Base-by-base conservation (phyloP, 805 yeast genomes). In the Zygosaccharomyces pseudorouxii region DNA sequence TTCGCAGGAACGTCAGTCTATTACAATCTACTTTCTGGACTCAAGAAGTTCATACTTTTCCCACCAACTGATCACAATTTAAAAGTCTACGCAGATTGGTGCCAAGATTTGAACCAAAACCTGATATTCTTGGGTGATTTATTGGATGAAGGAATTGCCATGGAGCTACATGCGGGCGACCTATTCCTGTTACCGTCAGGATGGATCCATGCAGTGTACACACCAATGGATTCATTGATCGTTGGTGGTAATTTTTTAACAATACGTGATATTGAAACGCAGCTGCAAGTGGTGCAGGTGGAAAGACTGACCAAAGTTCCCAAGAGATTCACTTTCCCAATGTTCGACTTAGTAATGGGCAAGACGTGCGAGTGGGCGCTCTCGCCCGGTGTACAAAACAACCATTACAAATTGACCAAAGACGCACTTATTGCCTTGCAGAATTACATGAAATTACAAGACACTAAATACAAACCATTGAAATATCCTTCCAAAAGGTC, bases 1-100 rank as follows among this genome's bases (percentile, higher is more conserved):
- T 89, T 89, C 64, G 93, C 95, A 2, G 97, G 96, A 0, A 86
- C 96, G 0, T 85, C 93, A 1, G 97, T 89, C 4, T 89, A 87
- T 63, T 89, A 89, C 65, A 87, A 92, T 2, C 81, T 89, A 3
- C 67, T 89, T 12, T 69, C 75, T n/a, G 97, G 97, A 1, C 57
- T 69, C 3, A 89, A 89, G 59, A 76, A 80, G 28, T 89, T 89
- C 59, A 64, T 89, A 41, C 78, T 89, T 75, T 80, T 75, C 56
- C 96, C 95, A 0, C 96, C 96, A 2, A 80, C 95, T 0, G 63
- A 68, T 2, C 55, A 64, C 11, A 89, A 89, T 57, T 71, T 89
- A 44, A 62, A 70, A 12, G 72, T 76, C 29, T 89, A 88, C 60
- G 75, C 76, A 31, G 65, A 74, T 30, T 89, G 97, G 97, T 83